Conservation (phyloP, 78 protist genomes). For the Polysphondylium violaceum region DNA sequence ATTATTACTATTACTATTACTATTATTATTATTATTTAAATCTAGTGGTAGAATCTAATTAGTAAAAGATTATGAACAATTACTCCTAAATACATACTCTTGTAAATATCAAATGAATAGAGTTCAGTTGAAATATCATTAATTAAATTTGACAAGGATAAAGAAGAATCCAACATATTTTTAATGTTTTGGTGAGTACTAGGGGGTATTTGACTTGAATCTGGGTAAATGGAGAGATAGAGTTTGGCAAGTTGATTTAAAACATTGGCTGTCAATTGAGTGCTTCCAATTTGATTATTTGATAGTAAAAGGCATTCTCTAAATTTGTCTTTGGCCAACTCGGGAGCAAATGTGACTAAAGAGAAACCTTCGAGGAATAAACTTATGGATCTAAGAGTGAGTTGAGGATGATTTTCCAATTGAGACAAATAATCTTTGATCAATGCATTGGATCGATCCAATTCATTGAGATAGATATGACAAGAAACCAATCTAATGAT, state of each 20-base stretch:
- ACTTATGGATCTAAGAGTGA: conserved; percentile 5
- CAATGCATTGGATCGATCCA: conserved; percentile 3
- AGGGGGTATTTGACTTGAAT: neutral
- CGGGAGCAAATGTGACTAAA: neutral
- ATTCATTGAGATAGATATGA: neutral
- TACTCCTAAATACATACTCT: too few species aligned
- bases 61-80: too few species aligned
- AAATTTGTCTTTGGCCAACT: conserved; percentile 35
- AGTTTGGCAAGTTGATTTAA: conserved; percentile 31
- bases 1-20: too few species aligned
- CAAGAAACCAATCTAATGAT: conserved; percentile 22
- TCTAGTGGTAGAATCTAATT: too few species aligned
- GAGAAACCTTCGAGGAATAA: conserved; percentile 38
- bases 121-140: neutral
- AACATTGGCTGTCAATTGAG: conserved; percentile 41
- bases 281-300: conserved; percentile 36
- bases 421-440: conserved; percentile 28
- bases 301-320: conserved; percentile 38
- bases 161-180: conserved; percentile 17
- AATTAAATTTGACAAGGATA: neutral
- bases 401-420: conserved; percentile 54
- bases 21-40: too few species aligned
- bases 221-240: neutral
- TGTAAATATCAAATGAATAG: too few species aligned
- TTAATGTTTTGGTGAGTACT: neutral